Conservation (phyloP, 352 stramenopile genomes). For the Phytophthora litchii region DNA sequence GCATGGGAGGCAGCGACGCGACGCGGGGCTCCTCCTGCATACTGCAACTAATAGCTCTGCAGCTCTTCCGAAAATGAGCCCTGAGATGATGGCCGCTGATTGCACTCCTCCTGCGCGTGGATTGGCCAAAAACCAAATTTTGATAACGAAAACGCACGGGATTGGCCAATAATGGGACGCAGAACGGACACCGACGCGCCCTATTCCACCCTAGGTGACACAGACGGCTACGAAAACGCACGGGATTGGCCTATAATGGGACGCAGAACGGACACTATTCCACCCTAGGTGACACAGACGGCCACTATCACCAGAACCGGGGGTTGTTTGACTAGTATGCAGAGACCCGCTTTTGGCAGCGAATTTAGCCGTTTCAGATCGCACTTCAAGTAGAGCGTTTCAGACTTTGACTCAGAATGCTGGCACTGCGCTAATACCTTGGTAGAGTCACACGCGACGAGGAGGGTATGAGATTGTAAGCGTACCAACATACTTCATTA, state of each 20-base stretch:
- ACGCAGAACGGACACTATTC: conserved; percentile 16
- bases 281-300: conserved; percentile 6
- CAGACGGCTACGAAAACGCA: background rate
- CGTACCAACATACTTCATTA: background rate
- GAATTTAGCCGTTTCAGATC: background rate
- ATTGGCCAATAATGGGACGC: conserved; percentile 14
- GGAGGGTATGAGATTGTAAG: background rate
- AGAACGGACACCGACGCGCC: conserved; percentile 9
- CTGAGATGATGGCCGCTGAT: conserved; percentile 14
- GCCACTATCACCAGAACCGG: background rate
- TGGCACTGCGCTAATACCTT: background rate
- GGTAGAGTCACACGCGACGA: background rate
- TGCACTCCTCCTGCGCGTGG: background rate
- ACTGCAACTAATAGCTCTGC: background rate
- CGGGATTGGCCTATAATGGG: conserved; percentile 16
- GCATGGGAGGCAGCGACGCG: background rate
- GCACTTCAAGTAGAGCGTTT: background rate
- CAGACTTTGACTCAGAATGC: background rate
- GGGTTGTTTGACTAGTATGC: no score
- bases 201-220: conserved; percentile 24
- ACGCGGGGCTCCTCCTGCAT: conserved; percentile 10
- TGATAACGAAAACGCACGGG: conserved; percentile 1
- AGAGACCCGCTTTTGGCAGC: no score
- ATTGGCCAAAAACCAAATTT: conserved; percentile 13
- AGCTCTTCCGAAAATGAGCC: conserved; percentile 27